These are phyloP conservation scores for Dothideomycetidae sp. DNA, from an alignment of 2,329 filamentous ascomycete species.

Conservation along the genomic window DNA sequence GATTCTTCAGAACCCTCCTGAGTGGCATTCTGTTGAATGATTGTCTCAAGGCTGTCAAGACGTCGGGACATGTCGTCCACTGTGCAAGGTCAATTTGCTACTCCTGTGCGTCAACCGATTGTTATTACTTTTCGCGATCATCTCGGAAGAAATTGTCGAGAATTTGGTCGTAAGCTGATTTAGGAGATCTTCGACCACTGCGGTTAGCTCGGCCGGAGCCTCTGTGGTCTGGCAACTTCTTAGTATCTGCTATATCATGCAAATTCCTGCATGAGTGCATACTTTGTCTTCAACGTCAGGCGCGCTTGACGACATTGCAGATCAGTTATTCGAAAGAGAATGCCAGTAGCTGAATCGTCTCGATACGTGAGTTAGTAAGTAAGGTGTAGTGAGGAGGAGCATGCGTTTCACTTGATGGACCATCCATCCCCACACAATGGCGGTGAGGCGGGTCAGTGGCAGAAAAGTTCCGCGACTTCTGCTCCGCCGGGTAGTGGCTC, in stretches of 20 bases:
- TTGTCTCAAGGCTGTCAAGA: slow-evolving; percentile 68
- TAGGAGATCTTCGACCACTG: slow-evolving; percentile 73
- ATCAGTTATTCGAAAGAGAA: too few species aligned
- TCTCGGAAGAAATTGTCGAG: slow-evolving; percentile 66
- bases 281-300: too few species aligned
- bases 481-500: too few species aligned
- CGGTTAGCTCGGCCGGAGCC: slow-evolving; percentile 50
- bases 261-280: too few species aligned
- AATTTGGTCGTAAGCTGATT: slow-evolving; percentile 79
- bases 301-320: too few species aligned
- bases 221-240: slow-evolving; percentile 32
- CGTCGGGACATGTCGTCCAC: slow-evolving; percentile 91
- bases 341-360: too few species aligned
- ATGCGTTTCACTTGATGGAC: too few species aligned
- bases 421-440: background rate
- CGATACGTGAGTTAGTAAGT: too few species aligned
- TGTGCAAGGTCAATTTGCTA: slow-evolving; percentile 24
- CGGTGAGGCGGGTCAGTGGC: background rate
- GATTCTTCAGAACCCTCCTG: slow-evolving; percentile 9
- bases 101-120: background rate
- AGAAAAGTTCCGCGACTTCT: background rate
- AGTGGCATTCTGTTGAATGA: slow-evolving; percentile 38
- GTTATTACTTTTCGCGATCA: slow-evolving; percentile 70
- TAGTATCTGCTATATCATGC: too few species aligned
- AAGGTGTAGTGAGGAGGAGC: too few species aligned